Evolutionary conservation across 371 early-diverging fungal species (phyloP).

Genomic region (Mortierella sp.): DNA sequence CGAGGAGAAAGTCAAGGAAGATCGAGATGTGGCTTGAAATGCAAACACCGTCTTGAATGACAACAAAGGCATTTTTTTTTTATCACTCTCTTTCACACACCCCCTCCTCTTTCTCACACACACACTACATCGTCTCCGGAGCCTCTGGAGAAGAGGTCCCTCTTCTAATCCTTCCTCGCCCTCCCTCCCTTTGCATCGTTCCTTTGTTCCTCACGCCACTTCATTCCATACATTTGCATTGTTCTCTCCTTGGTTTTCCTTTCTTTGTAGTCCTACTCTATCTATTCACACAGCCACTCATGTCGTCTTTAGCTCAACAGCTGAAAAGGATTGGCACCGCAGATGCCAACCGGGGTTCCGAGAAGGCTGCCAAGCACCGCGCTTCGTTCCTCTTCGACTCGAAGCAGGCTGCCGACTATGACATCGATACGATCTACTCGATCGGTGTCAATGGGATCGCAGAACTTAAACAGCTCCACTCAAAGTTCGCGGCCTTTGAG

Average conservation of each 20-base stretch:
- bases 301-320: slow-evolving; percentile 75
- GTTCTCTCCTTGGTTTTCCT: slow-evolving; percentile 4
- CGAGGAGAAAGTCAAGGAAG: no score
- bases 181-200: no score
- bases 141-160: no score
- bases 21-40: no score
- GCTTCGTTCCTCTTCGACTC: slow-evolving; percentile 87
- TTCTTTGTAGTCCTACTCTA: not conserved
- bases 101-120: not conserved
- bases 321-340: slow-evolving; percentile 74
- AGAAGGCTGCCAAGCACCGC: slow-evolving; percentile 60
- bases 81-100: no score
- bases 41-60: no score
- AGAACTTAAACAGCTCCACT: slow-evolving; percentile 76
- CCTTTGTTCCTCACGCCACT: no score
- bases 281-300: not conserved
- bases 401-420: slow-evolving; percentile 89
- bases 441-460: slow-evolving; percentile 85
- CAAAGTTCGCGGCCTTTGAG: slow-evolving; percentile 75
- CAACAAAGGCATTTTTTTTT: no score
- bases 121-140: no score
- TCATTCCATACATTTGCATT: not conserved
- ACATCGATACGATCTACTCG: slow-evolving; percentile 86
- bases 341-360: slow-evolving; percentile 64
- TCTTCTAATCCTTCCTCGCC: no score